Conservation (phyloP, 192 early-diverging fungal species). For the Linnemannia hyalina region DNA sequence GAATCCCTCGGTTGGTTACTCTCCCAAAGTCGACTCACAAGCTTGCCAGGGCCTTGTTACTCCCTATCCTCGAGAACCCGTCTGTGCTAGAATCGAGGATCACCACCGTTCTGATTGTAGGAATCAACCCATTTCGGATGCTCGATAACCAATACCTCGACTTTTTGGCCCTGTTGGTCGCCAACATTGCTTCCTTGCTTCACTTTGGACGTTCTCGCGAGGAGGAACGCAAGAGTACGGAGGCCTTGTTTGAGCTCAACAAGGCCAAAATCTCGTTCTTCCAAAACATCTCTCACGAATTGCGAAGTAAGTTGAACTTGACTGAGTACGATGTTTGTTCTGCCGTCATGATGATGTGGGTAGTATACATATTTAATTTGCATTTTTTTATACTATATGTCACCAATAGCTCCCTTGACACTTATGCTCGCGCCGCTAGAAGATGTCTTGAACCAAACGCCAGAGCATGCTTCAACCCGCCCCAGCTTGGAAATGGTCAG, state of each 20-base stretch:
- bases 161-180: conserved; percentile 46
- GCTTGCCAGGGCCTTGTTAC: conserved; percentile 35
- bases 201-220: conserved; percentile 53
- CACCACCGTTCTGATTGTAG: conserved; percentile 38
- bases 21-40: conserved; percentile 50
- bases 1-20: conserved; percentile 42
- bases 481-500: conserved; percentile 57
- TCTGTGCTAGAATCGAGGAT: conserved; percentile 41
- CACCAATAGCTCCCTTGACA: conserved; percentile 60
- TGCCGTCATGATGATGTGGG: no score
- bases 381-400: background rate
- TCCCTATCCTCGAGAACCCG: conserved; percentile 45
- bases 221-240: conserved; percentile 49
- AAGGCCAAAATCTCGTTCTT: conserved; percentile 59
- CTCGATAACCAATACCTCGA: conserved; percentile 48
- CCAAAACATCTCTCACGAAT: conserved; percentile 59
- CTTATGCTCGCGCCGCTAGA: conserved; percentile 68
- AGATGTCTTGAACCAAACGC: conserved; percentile 51
- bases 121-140: conserved; percentile 46
- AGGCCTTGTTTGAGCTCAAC: conserved; percentile 53
- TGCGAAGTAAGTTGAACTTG: conserved; percentile 53
- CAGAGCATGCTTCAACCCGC: conserved; percentile 30
- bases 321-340: background rate
- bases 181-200: conserved; percentile 38
- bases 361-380: no score